Conservation (phyloP, 768 basidiomycete genomes). For the Suillus bovinus region DNA sequence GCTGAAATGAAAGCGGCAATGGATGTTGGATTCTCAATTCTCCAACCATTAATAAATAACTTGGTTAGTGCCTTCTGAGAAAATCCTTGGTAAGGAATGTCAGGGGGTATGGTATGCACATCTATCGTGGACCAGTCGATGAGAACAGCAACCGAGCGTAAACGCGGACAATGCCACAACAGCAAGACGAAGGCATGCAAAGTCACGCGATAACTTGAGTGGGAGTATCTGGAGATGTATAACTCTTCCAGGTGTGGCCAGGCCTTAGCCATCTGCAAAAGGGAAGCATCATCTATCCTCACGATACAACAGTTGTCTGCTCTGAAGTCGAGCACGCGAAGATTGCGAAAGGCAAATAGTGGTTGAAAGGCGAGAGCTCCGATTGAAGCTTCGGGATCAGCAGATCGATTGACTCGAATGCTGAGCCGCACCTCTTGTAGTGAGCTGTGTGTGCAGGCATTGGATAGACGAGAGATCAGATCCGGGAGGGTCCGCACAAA, state of each 20-base stretch:
- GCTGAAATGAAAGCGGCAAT: slow-evolving; percentile 29
- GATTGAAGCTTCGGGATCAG: neutral
- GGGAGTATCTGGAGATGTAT: neutral
- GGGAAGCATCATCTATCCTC: neutral
- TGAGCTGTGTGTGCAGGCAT: neutral
- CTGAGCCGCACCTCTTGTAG: neutral
- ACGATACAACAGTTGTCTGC: neutral
- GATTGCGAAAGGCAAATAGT: neutral
- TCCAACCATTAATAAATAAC: too few species aligned
- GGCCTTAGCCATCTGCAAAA: slow-evolving; percentile 1
- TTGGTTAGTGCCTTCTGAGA: neutral
- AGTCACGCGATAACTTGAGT: neutral
- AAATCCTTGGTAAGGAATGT: slow-evolving; percentile 9
- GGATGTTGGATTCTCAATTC: neutral
- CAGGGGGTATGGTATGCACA: neutral
- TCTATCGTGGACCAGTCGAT: slow-evolving; percentile 4
- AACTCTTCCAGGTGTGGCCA: neutral
- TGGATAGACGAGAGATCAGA: neutral
- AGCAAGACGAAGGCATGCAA: neutral
- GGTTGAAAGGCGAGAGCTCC: neutral
- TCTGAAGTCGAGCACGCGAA: neutral
- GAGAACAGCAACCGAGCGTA: neutral
- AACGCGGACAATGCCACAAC: slow-evolving; percentile 2
- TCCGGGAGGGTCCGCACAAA: neutral
- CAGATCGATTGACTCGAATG: too few species aligned